These are phyloP conservation scores for Terana coerulea DNA, from an alignment of 768 basidiomycete species.

Conservation along the genomic window DNA sequence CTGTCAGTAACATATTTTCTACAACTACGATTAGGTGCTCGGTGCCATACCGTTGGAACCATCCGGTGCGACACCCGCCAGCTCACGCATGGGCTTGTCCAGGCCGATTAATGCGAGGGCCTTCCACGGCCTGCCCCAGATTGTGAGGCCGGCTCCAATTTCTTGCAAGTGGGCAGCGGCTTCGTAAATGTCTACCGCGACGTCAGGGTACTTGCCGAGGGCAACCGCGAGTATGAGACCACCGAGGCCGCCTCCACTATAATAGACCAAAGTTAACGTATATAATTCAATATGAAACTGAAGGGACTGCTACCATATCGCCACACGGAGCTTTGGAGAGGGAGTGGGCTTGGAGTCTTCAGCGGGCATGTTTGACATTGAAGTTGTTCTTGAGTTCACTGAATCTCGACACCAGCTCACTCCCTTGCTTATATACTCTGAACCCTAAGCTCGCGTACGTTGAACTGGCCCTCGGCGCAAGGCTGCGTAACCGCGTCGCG, in stretches of 20 bases:
- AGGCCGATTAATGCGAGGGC: slow-evolving; percentile 26
- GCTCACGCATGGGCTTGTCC: slow-evolving; percentile 18
- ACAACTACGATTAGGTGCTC: too few species aligned
- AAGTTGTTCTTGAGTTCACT: too few species aligned
- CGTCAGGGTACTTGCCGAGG: slow-evolving; percentile 21
- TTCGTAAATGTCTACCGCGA: slow-evolving; percentile 30
- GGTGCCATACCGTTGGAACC: slow-evolving; percentile 15
- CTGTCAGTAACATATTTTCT: too few species aligned
- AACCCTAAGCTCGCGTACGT: too few species aligned
- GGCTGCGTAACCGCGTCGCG: too few species aligned
- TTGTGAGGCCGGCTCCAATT: slow-evolving; percentile 41
- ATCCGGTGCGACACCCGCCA: slow-evolving; percentile 23
- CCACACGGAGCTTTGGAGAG: slow-evolving; percentile 26
- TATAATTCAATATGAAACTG: not conserved
- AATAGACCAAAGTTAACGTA: not conserved
- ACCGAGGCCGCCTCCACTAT: slow-evolving; percentile 31
- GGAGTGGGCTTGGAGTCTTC: too few species aligned
- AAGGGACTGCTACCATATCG: slow-evolving; percentile 27
- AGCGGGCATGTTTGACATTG: too few species aligned
- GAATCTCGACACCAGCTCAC: too few species aligned
- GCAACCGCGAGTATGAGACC: slow-evolving; percentile 29
- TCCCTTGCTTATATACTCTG: too few species aligned
- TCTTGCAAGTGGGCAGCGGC: slow-evolving; percentile 42
- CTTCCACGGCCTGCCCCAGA: slow-evolving; percentile 28
- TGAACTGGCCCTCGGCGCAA: too few species aligned